Percentiles rank a stretch among this genome's conserved stretches.
These are phyloP conservation scores for Populus hybrid DNA, from an alignment of 441 rosid genomes.

Conservation along the genomic window DNA sequence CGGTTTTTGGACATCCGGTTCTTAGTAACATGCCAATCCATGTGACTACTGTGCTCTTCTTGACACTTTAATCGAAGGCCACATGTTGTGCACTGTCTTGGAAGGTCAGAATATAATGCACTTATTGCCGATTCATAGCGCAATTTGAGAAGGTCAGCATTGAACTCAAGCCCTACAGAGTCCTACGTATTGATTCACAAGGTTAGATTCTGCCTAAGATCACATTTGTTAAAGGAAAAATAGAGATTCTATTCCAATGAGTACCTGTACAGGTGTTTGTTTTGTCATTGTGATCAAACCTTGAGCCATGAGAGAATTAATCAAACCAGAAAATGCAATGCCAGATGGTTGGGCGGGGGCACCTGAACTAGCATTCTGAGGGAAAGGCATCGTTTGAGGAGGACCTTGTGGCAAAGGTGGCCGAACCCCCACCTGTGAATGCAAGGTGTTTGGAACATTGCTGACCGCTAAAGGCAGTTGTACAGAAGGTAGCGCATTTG, in stretches of 20 bases:
- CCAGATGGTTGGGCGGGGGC: conserved; percentile 51
- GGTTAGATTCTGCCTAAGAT: conserved; percentile 18
- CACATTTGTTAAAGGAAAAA: background rate
- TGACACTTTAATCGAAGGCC: conserved; percentile 92
- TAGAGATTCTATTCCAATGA: conserved; percentile 18
- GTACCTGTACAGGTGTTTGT: conserved; percentile 69
- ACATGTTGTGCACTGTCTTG: conserved; percentile 96
- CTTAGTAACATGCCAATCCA: conserved; percentile 99
- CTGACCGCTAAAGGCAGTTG: conserved; percentile 48
- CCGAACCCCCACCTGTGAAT: too few species aligned
- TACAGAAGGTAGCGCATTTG: conserved; percentile 28
- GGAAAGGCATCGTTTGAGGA: conserved; percentile 49
- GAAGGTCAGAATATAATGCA: conserved; percentile 80
- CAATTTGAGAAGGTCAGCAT: conserved; percentile 73
- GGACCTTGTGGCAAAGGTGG: conserved; percentile 59
- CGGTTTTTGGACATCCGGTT: conserved; percentile 90
- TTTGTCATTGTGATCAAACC: conserved; percentile 78
- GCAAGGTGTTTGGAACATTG: conserved; percentile 37
- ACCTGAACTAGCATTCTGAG: conserved; percentile 45
- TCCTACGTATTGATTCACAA: conserved; percentile 50
- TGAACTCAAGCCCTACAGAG: conserved; percentile 66
- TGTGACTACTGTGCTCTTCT: conserved; percentile 94
- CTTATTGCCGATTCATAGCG: conserved; percentile 79
- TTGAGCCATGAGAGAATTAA: conserved; percentile 83
- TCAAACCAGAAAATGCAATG: conserved; percentile 70